Percentiles rank a stretch among this genome's conserved stretches.
These are phyloP conservation scores for Geoglossum glabrum DNA, from an alignment of 495 filamentous ascomycete species.

Conservation along the genomic window DNA sequence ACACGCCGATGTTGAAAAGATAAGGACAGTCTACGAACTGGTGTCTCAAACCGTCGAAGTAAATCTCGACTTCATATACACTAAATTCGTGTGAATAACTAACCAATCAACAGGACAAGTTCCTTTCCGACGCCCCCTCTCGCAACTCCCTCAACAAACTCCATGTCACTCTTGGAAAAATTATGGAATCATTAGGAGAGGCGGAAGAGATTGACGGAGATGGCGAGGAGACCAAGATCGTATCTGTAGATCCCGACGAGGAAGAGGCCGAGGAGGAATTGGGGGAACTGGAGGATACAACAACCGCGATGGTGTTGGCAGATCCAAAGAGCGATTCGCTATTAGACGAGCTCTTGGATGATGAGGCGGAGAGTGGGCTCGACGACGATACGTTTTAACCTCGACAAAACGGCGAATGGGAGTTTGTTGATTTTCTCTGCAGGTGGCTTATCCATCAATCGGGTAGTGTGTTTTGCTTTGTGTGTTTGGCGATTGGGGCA, in stretches of 20 bases:
- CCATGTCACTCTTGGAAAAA: conserved; percentile 43
- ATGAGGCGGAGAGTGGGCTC: not conserved
- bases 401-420: not conserved
- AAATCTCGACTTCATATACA: not conserved
- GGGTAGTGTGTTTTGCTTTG: not conserved
- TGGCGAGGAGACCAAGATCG: conserved; percentile 19
- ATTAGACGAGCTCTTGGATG: not conserved
- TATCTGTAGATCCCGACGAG: not conserved
- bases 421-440: not conserved
- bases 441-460: not conserved
- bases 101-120: conserved; percentile 20
- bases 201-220: conserved; percentile 27
- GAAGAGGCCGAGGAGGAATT: not conserved
- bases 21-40: conserved; percentile 30
- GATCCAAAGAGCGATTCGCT: not conserved
- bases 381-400: not conserved
- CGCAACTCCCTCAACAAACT: conserved; percentile 64
- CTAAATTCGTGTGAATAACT: not conserved
- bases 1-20: conserved; percentile 26
- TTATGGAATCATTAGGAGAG: conserved; percentile 22
- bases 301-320: not conserved
- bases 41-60: conserved; percentile 45
- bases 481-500: not conserved
- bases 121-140: conserved; percentile 48
- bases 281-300: not conserved